Evolutionary conservation across 495 filamentous ascomycete species (phyloP).

Genomic region (Lophiostoma macrostomum): DNA sequence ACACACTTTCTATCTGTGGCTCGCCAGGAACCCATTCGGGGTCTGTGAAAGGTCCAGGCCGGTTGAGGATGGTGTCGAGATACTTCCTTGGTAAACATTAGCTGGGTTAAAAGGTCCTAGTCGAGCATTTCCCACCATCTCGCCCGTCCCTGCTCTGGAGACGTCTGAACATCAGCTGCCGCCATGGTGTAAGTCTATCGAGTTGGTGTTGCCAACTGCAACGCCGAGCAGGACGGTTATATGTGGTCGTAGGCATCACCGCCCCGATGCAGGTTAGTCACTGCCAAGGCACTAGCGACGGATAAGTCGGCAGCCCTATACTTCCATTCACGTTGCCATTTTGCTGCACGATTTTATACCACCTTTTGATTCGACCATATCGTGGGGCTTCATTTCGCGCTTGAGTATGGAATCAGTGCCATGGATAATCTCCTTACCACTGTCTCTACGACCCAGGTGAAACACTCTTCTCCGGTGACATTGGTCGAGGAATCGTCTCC

Average conservation of each 20-base stretch:
- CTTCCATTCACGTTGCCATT: not conserved
- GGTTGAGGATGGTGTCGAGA: conserved; percentile 72
- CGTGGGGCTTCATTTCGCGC: too few species aligned
- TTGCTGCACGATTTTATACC: too few species aligned
- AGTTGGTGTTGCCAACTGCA: not conserved
- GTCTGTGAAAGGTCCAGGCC: conserved; percentile 75
- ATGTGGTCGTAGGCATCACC: conserved; percentile 8
- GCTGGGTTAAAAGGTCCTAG: conserved; percentile 4
- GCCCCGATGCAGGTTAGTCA: too few species aligned
- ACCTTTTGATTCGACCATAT: not conserved
- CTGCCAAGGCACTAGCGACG: conserved; percentile 14
- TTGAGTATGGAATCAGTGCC: conserved; percentile 13
- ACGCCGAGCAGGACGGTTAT: not conserved
- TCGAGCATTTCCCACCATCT: conserved; percentile 35
- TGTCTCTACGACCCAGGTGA: conserved; percentile 31
- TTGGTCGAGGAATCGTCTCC: conserved; percentile 22
- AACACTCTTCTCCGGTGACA: not conserved
- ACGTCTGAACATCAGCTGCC: not conserved
- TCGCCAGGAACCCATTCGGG: conserved; percentile 63
- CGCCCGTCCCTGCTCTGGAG: conserved; percentile 18
- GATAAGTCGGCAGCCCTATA: not conserved
- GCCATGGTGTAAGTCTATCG: conserved; percentile 8
- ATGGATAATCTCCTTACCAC: conserved; percentile 43
- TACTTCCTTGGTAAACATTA: conserved; percentile 59
- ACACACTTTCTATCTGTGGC: conserved; percentile 57